A percentile compares a stretch with the other conserved stretches of the same genome.
Conservation (phyloP, 2,329 filamentous ascomycete species). For the Colletotrichum scovillei region DNA sequence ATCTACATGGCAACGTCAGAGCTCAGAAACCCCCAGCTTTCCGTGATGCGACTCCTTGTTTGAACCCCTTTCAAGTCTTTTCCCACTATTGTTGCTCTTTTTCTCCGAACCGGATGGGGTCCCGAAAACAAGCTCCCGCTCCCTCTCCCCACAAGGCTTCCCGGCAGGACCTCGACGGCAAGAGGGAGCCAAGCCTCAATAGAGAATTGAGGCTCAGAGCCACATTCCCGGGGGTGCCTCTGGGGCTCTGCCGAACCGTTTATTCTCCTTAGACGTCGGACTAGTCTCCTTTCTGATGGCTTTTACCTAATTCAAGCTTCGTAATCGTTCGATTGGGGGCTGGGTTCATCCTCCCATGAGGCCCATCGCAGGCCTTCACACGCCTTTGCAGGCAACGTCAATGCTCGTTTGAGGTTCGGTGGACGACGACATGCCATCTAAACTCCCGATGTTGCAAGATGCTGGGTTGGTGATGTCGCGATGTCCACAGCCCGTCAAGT, state of each 20-base stretch:
- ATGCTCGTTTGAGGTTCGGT: conserved; percentile 18
- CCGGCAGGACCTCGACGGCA: not conserved
- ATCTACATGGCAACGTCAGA: conserved; percentile 18
- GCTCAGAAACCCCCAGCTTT: conserved; percentile 21
- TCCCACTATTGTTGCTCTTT: not conserved
- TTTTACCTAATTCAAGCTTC: conserved; percentile 25
- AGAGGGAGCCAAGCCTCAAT: not conserved
- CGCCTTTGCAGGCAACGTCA: not conserved
- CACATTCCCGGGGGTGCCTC: not conserved
- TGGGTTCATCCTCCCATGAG: not conserved
- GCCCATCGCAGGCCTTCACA: not conserved
- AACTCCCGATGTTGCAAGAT: conserved; percentile 24
- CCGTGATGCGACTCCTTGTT: conserved; percentile 14
- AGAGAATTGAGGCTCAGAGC: not conserved
- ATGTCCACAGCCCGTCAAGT: not conserved
- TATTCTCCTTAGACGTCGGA: not conserved
- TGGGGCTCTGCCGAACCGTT: not conserved
- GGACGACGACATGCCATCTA: conserved; percentile 18
- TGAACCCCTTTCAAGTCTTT: not conserved
- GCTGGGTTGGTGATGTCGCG: conserved; percentile 4
- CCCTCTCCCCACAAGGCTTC: conserved; percentile 10
- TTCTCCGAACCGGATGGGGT: conserved; percentile 3
- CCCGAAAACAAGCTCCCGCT: conserved; percentile 8
- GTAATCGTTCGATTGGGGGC: conserved; percentile 13
- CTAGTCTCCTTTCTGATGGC: conserved; percentile 2